Evolutionary conservation across 495 filamentous ascomycete genomes (phyloP), one percentile per base, ranked within the genome.

Genomic region (Penicillium samsonianum): DNA sequence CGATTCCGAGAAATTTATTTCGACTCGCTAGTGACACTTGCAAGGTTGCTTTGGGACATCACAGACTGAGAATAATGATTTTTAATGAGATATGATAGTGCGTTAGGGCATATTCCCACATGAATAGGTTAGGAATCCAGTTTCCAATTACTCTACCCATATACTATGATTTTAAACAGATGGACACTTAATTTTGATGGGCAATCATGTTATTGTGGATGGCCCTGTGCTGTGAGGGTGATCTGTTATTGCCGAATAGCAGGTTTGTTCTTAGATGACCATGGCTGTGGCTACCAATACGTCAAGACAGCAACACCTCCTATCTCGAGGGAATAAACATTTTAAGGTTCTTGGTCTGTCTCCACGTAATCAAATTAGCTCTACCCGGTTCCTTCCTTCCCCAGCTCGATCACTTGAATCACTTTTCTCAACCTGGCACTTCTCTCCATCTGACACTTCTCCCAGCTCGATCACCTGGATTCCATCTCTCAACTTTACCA

Each of bases 1-100:
- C 26, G 87, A 87, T 63, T 87, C 87, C 10, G 74, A 87, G 66
- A 69, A 86, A 23, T 88, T 90, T 50, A 81, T 90, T 49, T 81
- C 82, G 9, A 84, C 82, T 47, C 64, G 53, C 16, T 65, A 55
- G 33, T 16, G 10, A 16, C 16, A 17, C 6, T 5, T 16, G 1
- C 8, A 23, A 11, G 0, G 7, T 26, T 17, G 2, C 14, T 35
- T 12, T 40, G 14, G 16, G 37, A 38, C 16, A 7, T n/a, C 4
- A 17, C 33, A 12, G 35, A 22, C 16, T 14, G 33, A 26, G 28
- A 25, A 17, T 52, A 28, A 41, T 37, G 49, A 41, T 17, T 41
- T 41, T 52, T 50, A 35, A 52, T 41, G 49, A 41, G 19, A 41
- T 52, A 52, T 28, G 49, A 28, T 19, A 26, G 23, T 8, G 20